Percentiles rank a stretch among this genome's conserved stretches.
phyloP scores from a whole-genome alignment of 129 eudicot species.

The Solidago caesia region DNA sequence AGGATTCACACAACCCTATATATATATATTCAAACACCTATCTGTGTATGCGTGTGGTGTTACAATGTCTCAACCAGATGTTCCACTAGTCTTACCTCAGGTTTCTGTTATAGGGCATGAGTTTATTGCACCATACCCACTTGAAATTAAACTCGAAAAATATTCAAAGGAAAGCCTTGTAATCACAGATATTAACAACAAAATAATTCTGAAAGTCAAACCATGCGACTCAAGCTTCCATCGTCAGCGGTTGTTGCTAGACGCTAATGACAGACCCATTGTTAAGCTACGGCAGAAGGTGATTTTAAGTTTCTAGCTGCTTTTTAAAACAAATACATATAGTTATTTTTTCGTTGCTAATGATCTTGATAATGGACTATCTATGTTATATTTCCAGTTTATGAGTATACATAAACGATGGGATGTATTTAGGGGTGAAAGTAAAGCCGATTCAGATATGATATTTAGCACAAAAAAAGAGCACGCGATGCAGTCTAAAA shows the following conservation, averaged over 20 bases:
- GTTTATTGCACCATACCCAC: conserved; percentile 26
- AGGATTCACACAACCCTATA: no score
- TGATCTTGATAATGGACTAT: neutral
- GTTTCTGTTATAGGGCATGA: conserved; percentile 24
- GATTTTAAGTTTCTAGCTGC: neutral
- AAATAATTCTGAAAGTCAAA: conserved; percentile 30
- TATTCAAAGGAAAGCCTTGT: conserved; percentile 24
- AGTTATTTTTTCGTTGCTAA: neutral
- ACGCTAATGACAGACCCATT: conserved; percentile 28
- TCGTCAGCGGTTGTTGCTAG: conserved; percentile 30
- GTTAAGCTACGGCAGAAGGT: neutral
- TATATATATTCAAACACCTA: no score
- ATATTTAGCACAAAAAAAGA: neutral
- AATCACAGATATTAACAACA: conserved; percentile 27
- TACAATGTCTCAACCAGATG: conserved; percentile 10
- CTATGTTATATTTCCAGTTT: no score
- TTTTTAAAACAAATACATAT: neutral
- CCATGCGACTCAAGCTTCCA: conserved; percentile 8
- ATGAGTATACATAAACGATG: neutral
- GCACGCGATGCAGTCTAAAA: neutral
- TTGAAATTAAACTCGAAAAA: conserved; percentile 21
- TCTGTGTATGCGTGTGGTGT: neutral
- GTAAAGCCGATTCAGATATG: neutral
- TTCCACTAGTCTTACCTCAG: neutral
- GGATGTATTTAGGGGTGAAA: neutral